Conservation (phyloP, 257 asterid genomes). For the Lithospermum erythrorhizon region DNA sequence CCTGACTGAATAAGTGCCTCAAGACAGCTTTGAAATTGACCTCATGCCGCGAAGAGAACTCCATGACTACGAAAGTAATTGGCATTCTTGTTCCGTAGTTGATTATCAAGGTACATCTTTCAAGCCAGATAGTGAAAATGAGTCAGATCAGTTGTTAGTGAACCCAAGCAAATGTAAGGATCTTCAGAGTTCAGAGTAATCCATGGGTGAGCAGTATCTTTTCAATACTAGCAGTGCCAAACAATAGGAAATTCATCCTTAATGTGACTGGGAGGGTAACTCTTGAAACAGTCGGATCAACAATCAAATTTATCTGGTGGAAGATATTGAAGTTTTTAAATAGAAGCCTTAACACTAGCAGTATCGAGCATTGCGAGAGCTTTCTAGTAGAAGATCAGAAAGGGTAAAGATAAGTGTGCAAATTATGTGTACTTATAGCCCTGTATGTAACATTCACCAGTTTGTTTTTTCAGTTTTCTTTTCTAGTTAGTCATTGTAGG, state of each 20-base stretch:
- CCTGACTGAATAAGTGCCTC: too few species aligned
- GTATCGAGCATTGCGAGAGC: too few species aligned
- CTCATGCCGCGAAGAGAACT: too few species aligned
- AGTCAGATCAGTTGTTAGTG: slow-evolving; percentile 15
- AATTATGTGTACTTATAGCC: slow-evolving; percentile 22
- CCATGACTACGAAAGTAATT: too few species aligned
- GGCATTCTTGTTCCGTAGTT: slow-evolving; percentile 20
- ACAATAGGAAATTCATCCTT: slow-evolving; percentile 68
- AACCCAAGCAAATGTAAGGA: slow-evolving; percentile 16
- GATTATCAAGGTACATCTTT: slow-evolving; percentile 32
- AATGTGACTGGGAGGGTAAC: slow-evolving; percentile 93
- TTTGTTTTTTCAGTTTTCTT: slow-evolving; percentile 50
- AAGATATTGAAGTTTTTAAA: slow-evolving; percentile 51
- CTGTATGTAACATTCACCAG: neutral
- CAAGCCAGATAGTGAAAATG: slow-evolving; percentile 14
- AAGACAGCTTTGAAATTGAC: too few species aligned
- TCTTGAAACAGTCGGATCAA: slow-evolving; percentile 69
- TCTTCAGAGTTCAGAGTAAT: slow-evolving; percentile 31
- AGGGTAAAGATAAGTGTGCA: slow-evolving; percentile 36
- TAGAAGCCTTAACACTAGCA: slow-evolving; percentile 48
- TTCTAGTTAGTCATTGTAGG: slow-evolving; percentile 30
- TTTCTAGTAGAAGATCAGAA: slow-evolving; percentile 54
- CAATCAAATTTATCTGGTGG: slow-evolving; percentile 49
- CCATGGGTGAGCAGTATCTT: slow-evolving; percentile 77
- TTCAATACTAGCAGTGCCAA: slow-evolving; percentile 74